Conservation (phyloP, 345 rosid species). For the Atalantia buxifolia region DNA sequence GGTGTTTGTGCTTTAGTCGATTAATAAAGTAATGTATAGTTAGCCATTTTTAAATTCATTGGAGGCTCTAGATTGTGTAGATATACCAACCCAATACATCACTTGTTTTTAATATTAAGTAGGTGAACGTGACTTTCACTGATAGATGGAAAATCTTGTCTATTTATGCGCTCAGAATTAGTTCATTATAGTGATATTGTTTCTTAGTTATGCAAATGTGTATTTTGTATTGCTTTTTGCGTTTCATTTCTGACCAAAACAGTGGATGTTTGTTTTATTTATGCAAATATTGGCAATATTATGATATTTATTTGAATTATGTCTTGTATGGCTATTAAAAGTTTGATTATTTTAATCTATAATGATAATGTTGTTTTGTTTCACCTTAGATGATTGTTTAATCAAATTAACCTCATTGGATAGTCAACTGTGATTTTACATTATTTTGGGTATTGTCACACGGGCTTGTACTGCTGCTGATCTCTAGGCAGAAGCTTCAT, state of each 20-base stretch:
- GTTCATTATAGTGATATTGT: conserved; percentile 21
- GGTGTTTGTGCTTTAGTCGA: conserved; percentile 13
- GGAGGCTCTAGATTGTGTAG: not conserved
- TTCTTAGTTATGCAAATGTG: conserved; percentile 19
- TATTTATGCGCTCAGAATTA: conserved; percentile 26
- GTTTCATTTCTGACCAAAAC: conserved; percentile 42
- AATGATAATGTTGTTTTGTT: conserved; percentile 5
- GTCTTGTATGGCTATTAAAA: conserved; percentile 8
- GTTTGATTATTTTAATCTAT: conserved; percentile 9
- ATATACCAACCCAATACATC: conserved; percentile 11
- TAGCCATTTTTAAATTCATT: not conserved
- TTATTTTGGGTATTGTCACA: not conserved
- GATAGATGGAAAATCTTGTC: conserved; percentile 42
- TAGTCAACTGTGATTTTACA: conserved; percentile 20
- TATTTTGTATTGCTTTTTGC: conserved; percentile 17
- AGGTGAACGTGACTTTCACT: conserved; percentile 25
- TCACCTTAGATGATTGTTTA: conserved; percentile 21
- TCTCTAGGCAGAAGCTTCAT: not conserved
- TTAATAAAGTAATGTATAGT: conserved; percentile 6
- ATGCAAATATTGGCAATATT: conserved; percentile 19
- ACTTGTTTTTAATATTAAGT: conserved; percentile 8
- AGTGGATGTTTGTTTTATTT: conserved; percentile 27
- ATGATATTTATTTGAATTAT: conserved; percentile 11
- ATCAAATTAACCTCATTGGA: conserved; percentile 13
- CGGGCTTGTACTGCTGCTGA: conserved; percentile 8